A percentile compares a stretch with the other conserved stretches of the same genome.
Conservation (phyloP, 768 basidiomycete genomes). For the Tylopilus sp. region DNA sequence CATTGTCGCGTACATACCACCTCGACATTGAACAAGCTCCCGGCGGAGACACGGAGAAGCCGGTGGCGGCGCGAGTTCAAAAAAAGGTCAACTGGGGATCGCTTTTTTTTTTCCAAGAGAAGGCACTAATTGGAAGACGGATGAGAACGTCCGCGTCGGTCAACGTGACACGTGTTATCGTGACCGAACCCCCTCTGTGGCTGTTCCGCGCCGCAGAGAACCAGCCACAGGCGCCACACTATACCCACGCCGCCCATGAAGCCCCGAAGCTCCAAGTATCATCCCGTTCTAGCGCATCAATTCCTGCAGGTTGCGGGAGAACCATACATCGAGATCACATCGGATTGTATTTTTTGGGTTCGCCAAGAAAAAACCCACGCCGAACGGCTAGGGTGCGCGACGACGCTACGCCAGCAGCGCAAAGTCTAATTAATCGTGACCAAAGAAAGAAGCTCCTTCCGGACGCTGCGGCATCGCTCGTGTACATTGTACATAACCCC, state of each 20-base stretch:
- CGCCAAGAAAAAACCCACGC: constrained; percentile 2
- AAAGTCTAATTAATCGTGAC: constrained; percentile 9
- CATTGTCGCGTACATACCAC: no score
- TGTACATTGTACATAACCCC: no score
- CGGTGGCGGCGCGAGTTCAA: background rate
- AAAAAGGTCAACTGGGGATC: background rate
- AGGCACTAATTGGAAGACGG: background rate
- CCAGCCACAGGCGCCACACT: background rate
- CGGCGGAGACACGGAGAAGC: background rate
- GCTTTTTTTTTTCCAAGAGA: background rate
- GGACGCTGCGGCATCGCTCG: background rate
- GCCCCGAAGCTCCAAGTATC: background rate
- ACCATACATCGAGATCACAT: background rate
- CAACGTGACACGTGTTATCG: constrained; percentile 11
- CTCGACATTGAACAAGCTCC: constrained; percentile 16
- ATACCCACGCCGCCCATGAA: constrained; percentile 1
- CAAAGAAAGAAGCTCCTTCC: no score
- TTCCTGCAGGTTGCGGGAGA: no score
- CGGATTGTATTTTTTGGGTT: background rate
- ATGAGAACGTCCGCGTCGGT: constrained; percentile 11
- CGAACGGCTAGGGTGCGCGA: background rate
- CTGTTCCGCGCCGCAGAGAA: constrained; percentile 1
- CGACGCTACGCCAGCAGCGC: no score
- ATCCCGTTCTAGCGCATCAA: background rate
- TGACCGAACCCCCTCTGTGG: background rate